Percentiles rank a stretch among this genome's conserved stretches.
These are phyloP conservation scores for Plenodomus biglobosus DNA, from an alignment of 2,329 filamentous ascomycete species.

Conservation along the genomic window DNA sequence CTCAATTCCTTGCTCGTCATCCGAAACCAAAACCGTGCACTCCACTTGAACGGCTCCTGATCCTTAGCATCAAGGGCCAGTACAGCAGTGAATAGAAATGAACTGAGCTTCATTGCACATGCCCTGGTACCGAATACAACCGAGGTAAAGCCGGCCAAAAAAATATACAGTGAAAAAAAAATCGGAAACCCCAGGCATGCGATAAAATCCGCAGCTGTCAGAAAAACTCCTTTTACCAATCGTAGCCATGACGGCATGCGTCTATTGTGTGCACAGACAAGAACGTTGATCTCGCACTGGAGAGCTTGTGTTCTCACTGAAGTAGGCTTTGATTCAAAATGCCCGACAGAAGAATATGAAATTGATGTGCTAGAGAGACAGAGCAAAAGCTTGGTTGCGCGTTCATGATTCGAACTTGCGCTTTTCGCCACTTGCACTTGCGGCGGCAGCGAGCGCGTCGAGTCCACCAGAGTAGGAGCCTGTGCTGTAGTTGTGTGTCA, in stretches of 20 bases:
- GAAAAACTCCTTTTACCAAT: conserved; percentile 24
- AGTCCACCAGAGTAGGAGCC: conserved; percentile 38
- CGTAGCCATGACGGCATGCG: conserved; percentile 47
- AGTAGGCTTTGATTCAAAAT: background rate
- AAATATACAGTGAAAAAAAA: conserved; percentile 22
- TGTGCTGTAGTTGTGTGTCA: conserved; percentile 24
- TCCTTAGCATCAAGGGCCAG: background rate
- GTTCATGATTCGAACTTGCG: conserved; percentile 38
- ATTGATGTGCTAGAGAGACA: background rate
- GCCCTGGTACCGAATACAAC: conserved; percentile 2
- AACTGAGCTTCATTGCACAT: conserved; percentile 1
- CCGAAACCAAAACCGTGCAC: conserved; percentile 14
- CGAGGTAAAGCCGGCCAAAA: conserved; percentile 8
- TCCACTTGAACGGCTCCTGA: conserved; percentile 4
- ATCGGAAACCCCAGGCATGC: conserved; percentile 11
- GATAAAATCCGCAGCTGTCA: conserved; percentile 6
- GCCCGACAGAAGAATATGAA: conserved; percentile 1
- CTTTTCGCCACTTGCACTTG: conserved; percentile 41
- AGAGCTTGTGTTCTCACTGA: no score
- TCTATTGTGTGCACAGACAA: conserved; percentile 33
- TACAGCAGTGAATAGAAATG: background rate
- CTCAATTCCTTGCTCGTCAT: conserved; percentile 17
- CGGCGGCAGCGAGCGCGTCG: conserved; percentile 43
- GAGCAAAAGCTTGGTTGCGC: background rate
- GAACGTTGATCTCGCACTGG: no score